These are phyloP conservation scores for Rusavskia elegans DNA, from an alignment of 495 filamentous ascomycete genomes.

Conservation along the genomic window DNA sequence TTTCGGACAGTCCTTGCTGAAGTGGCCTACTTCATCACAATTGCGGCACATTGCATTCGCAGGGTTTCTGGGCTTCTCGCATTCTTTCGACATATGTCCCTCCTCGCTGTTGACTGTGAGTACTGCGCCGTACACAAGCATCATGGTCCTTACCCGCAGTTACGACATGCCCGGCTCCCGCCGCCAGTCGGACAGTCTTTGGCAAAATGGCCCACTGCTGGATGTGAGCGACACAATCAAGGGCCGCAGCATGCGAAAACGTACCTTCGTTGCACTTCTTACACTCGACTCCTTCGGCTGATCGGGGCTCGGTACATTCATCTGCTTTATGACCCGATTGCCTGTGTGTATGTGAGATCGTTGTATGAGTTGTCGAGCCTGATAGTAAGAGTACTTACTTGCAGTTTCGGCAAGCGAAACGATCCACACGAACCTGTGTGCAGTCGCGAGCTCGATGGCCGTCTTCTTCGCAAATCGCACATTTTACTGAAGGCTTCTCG, in stretches of 20 bases:
- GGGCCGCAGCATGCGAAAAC: conserved; percentile 5
- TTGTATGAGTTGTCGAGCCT: not conserved
- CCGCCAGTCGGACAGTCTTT: conserved; percentile 58
- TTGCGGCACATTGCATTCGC: conserved; percentile 47
- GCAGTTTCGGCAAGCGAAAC: conserved; percentile 70
- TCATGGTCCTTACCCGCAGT: conserved; percentile 36
- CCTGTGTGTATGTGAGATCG: conserved; percentile 15
- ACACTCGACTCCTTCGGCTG: conserved; percentile 62
- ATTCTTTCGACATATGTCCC: conserved; percentile 40
- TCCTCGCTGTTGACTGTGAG: conserved; percentile 13
- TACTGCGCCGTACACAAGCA: not conserved
- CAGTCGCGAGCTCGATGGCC: conserved; percentile 64
- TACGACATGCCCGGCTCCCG: conserved; percentile 40
- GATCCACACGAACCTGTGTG: conserved; percentile 28
- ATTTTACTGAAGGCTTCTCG: conserved; percentile 41
- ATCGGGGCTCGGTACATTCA: conserved; percentile 57
- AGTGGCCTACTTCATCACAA: conserved; percentile 57
- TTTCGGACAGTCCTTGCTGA: conserved; percentile 56
- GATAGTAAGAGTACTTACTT: conserved; percentile 28
- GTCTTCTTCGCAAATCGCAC: conserved; percentile 53
- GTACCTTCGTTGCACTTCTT: conserved; percentile 57
- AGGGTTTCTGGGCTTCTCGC: conserved; percentile 33
- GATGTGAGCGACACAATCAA: conserved; percentile 5
- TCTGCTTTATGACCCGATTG: conserved; percentile 40
- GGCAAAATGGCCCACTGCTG: conserved; percentile 63